phyloP scores from a whole-genome alignment of 2,329 filamentous ascomycete species.

The Aureobasidium sp. region DNA sequence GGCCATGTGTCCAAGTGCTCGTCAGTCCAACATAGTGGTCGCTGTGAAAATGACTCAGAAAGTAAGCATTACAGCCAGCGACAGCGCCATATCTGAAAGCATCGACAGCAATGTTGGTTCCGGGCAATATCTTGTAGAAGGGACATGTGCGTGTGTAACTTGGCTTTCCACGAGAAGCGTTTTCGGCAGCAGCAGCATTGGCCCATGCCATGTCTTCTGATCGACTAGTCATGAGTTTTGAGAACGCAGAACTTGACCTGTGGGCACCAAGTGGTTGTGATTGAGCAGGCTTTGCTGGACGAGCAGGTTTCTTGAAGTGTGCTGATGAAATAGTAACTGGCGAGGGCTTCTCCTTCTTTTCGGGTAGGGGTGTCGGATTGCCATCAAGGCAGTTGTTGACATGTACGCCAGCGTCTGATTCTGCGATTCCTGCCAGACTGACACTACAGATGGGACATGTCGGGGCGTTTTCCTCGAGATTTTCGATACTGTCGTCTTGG shows the following conservation, averaged over 20 bases:
- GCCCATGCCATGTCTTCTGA: slow-evolving; percentile 89
- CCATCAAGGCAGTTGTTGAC: slow-evolving; percentile 93
- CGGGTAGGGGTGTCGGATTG: slow-evolving; percentile 53
- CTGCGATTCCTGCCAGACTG: slow-evolving; percentile 46
- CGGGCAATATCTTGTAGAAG: slow-evolving; percentile 97
- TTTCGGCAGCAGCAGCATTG: slow-evolving; percentile 70
- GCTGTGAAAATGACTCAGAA: slow-evolving; percentile 95
- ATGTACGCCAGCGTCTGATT: slow-evolving; percentile 67
- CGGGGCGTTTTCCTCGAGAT: slow-evolving; percentile 19
- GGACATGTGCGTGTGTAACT: slow-evolving; percentile 87
- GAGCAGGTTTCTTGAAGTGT: slow-evolving; percentile 56
- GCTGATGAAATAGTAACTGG: slow-evolving; percentile 32
- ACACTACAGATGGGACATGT: slow-evolving; percentile 71
- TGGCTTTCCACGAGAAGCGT: slow-evolving; percentile 70
- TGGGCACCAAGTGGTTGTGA: slow-evolving; percentile 58
- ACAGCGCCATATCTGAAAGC: slow-evolving; percentile 94
- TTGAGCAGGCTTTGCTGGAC: slow-evolving; percentile 68
- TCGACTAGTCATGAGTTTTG: slow-evolving; percentile 85
- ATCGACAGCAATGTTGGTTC: slow-evolving; percentile 87
- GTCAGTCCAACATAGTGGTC: slow-evolving; percentile 94
- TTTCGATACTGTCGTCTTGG: background rate
- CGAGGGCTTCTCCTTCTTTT: slow-evolving; percentile 15
- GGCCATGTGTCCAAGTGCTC: slow-evolving; percentile 80
- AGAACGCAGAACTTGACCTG: slow-evolving; percentile 62
- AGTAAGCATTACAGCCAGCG: slow-evolving; percentile 86